These are phyloP conservation scores for Ustilago nuda DNA, from an alignment of 1,284 basidiomycete genomes.

Conservation along the genomic window DNA sequence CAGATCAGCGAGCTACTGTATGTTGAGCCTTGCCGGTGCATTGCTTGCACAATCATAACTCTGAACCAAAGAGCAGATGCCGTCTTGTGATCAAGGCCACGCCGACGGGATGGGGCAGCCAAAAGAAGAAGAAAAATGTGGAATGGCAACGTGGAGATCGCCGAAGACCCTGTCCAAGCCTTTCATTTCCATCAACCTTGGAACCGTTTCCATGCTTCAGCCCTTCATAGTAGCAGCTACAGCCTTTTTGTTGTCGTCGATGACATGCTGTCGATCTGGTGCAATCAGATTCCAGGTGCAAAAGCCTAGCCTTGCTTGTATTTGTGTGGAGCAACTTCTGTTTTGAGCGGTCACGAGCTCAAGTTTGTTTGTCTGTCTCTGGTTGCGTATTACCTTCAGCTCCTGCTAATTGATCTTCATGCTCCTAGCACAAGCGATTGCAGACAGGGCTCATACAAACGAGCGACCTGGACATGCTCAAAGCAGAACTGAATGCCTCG, in stretches of 20 bases:
- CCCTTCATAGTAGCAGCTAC: neutral
- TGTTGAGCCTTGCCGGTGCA: neutral
- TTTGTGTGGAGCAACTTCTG: neutral
- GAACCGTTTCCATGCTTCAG: neutral
- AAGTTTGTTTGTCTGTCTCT: neutral
- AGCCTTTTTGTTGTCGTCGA: neutral
- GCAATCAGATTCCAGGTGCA: too few relatives aligned
- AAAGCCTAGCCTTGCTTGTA: too few relatives aligned
- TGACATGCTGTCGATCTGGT: too few relatives aligned
- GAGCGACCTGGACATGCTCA: neutral
- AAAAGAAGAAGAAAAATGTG: neutral
- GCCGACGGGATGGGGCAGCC: conserved; percentile 7
- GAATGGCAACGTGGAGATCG: conserved; percentile 25
- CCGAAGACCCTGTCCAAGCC: conserved; percentile 24
- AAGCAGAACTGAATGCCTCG: conserved; percentile 4
- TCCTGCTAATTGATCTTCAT: neutral
- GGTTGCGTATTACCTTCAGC: neutral
- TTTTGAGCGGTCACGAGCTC: neutral
- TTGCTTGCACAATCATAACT: neutral
- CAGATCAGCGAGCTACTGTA: neutral
- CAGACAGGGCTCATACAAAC: neutral
- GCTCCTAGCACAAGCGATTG: neutral
- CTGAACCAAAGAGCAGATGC: conserved; percentile 10
- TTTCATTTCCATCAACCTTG: neutral
- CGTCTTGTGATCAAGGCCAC: neutral